Conservation (phyloP, 2,329 filamentous ascomycete genomes). For the Ophiosphaerella korrae region DNA sequence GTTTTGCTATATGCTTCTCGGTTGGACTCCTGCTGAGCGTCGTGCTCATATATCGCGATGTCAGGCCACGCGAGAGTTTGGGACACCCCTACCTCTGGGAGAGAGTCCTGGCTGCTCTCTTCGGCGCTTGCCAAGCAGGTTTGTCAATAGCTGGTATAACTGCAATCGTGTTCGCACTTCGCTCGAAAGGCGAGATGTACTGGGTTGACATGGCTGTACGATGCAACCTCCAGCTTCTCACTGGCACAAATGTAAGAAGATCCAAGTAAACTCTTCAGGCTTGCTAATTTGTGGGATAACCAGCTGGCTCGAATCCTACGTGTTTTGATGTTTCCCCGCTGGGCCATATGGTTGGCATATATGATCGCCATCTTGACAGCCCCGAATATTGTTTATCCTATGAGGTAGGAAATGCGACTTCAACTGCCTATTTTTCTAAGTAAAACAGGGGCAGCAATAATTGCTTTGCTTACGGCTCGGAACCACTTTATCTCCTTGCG, state of each 20-base stretch:
- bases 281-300: slow-evolving; percentile 2
- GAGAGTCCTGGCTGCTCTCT: slow-evolving; percentile 6
- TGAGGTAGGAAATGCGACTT: slow-evolving; percentile 1
- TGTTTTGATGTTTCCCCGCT: slow-evolving; percentile 2
- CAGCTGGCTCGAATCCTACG: slow-evolving; percentile 1
- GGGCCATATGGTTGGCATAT: neutral
- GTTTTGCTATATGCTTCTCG: no score
- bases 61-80: no score
- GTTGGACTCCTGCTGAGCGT: no score
- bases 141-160: slow-evolving; percentile 10
- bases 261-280: slow-evolving; percentile 3
- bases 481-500: slow-evolving; percentile 5
- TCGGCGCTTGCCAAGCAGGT: slow-evolving; percentile 5
- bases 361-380: neutral
- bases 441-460: neutral
- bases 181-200: slow-evolving; percentile 4
- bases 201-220: slow-evolving; percentile 9
- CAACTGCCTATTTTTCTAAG: neutral
- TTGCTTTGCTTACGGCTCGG: slow-evolving; percentile 3
- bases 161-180: slow-evolving; percentile 6
- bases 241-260: neutral
- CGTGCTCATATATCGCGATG: no score
- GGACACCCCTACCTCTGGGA: slow-evolving; percentile 4
- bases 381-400: neutral
- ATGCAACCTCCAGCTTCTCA: slow-evolving; percentile 10